A percentile compares a stretch with the other conserved stretches of the same genome.
Evolutionary conservation across 768 basidiomycete species (phyloP).

Genomic region (Russula sp.): DNA sequence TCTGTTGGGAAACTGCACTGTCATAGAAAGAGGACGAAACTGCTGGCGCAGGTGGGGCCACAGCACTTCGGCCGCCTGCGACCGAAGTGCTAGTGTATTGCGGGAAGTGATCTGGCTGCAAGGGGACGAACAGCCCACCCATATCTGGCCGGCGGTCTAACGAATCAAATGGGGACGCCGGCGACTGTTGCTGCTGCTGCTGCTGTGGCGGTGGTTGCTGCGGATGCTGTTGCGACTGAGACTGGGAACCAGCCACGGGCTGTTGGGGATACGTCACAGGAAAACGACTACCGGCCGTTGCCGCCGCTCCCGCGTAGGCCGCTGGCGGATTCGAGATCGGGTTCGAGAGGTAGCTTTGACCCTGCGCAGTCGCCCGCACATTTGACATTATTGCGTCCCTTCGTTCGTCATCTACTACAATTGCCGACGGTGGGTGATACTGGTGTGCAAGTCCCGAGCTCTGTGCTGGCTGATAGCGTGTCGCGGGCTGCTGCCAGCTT

Average conservation of each 20-base stretch:
- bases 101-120: constrained; percentile 77
- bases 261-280: constrained; percentile 41
- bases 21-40: constrained; percentile 67
- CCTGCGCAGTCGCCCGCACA: constrained; percentile 56
- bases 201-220: constrained; percentile 30
- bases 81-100: constrained; percentile 37
- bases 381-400: constrained; percentile 78
- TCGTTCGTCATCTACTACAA: constrained; percentile 63
- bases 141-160: constrained; percentile 58
- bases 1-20: constrained; percentile 42
- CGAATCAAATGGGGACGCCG: constrained; percentile 47
- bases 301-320: constrained; percentile 49
- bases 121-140: constrained; percentile 64
- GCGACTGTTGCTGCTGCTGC: constrained; percentile 30
- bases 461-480: constrained; percentile 50
- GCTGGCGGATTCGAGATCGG: constrained; percentile 73
- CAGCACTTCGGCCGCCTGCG: constrained; percentile 33
- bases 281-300: constrained; percentile 55
- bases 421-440: constrained; percentile 54
- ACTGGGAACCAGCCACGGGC: constrained; percentile 24
- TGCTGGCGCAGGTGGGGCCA: constrained; percentile 44
- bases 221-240: constrained; percentile 9
- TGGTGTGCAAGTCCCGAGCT: constrained; percentile 59
- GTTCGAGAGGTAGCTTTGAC: constrained; percentile 27
- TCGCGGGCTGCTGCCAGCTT: constrained; percentile 39